Evolutionary conservation across 169 alveolate species (phyloP).

Genomic region (Babesia divergens): DNA sequence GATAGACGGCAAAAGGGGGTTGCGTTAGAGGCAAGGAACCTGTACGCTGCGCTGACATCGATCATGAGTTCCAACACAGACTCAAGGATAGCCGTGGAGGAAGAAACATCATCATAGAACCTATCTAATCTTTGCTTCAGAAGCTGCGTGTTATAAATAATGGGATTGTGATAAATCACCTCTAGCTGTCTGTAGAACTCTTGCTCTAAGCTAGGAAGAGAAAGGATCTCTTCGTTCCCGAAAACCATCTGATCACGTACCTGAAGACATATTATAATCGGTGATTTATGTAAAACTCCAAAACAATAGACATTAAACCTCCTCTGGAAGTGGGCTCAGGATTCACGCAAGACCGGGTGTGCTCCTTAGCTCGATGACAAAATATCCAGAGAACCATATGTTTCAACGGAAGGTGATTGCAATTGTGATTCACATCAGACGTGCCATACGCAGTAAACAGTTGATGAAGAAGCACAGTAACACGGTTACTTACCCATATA

Average conservation of each 20-base stretch:
- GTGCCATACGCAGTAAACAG: too few species aligned
- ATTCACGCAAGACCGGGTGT: too few species aligned
- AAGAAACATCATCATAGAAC: not conserved
- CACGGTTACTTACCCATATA: slow-evolving; percentile 23
- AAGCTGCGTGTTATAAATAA: not conserved
- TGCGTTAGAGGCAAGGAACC: slow-evolving; percentile 38
- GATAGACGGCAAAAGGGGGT: slow-evolving; percentile 46
- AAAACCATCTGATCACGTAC: slow-evolving; percentile 62
- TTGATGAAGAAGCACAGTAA: not conserved
- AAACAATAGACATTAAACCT: not conserved
- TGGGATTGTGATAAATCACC: not conserved
- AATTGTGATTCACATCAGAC: too few species aligned
- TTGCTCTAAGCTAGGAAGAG: slow-evolving; percentile 38
- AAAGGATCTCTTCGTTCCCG: slow-evolving; percentile 55
- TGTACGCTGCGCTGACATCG: slow-evolving; percentile 27
- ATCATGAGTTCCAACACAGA: slow-evolving; percentile 28
- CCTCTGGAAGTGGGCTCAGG: too few species aligned
- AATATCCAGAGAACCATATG: too few species aligned
- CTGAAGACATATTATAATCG: not conserved
- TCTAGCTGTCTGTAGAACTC: slow-evolving; percentile 29
- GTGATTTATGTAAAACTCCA: not conserved
- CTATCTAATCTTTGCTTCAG: not conserved
- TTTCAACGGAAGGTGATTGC: too few species aligned
- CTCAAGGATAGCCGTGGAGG: slow-evolving; percentile 5
- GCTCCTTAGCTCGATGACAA: too few species aligned